Base-by-base conservation (phyloP, 768 basidiomycete genomes). In the Hysterangium stoloniferum region DNA sequence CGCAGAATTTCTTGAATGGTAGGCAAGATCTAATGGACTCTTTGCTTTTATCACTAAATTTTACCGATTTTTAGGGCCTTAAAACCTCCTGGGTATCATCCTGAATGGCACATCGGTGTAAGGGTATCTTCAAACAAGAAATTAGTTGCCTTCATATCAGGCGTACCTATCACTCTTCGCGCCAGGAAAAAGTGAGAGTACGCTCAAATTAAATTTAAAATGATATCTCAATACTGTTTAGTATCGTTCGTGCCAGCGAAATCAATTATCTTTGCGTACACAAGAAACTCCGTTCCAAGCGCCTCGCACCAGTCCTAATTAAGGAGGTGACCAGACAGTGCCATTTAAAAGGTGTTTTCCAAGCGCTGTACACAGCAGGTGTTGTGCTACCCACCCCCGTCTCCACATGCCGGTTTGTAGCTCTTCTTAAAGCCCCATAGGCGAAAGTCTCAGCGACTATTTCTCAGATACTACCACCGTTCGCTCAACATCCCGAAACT, bases 201-300 rank as follows among this genome's bases (percentile, higher is more conserved):
- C 35, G 48, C 13, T 28, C 36, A 25, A 35, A 15, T 46, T 35
- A n/a, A 8, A 45, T 48, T 27, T 4, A 37, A 28, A 22, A 51
- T 34, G 17, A 29, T 45, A 12, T 40, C 35, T 32, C n/a, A n/a
- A 20, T 34, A 17, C 40, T n/a, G 59, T 52, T 31, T 54, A 93
- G 88, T 40, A 67, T 72, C 4, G 75, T 98, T 61, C 69, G 66
- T 25, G 79, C 82, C 35, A 83, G 82, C 63, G 96, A 98, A 67
- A 94, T 99, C 71, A 99, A 98, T 66, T 98, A 89, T 67, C 84
- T 99, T 44, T 95, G 92, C 60, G 83, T 97, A 1, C 94, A 96
- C 76, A 99, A 99, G 72, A 97, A 96, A 66, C 71, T 98, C 31
- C 85, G 96, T 15, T 88, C 91, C 0, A 97, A 97, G 64, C 86